These are phyloP conservation scores for Tricholoma flavovirens DNA, from an alignment of 768 basidiomycete genomes.

Conservation along the genomic window DNA sequence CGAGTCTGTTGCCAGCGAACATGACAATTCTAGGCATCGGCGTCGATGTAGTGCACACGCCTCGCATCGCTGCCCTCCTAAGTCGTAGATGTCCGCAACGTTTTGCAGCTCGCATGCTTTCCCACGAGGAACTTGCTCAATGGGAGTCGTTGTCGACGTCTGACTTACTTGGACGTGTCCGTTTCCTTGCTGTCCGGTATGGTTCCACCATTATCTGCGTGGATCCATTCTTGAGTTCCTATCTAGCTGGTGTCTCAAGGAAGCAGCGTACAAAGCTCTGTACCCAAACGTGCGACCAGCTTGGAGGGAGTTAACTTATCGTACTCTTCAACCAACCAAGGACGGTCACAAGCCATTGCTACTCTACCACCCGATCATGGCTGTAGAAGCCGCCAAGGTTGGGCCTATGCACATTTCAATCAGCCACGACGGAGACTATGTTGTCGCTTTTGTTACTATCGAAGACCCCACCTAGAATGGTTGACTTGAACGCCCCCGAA, in stretches of 20 bases:
- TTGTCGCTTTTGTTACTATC: conserved; percentile 61
- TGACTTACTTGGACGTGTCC: conserved; percentile 22
- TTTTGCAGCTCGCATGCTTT: conserved; percentile 62
- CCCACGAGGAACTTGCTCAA: conserved; percentile 39
- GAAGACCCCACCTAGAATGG: conserved; percentile 29
- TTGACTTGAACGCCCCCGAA: not conserved
- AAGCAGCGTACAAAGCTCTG: conserved; percentile 82
- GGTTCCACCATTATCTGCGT: conserved; percentile 12
- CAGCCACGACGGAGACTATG: conserved; percentile 79
- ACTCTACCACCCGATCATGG: conserved; percentile 36
- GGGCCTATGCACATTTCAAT: conserved; percentile 60
- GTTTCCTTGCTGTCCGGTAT: conserved; percentile 72
- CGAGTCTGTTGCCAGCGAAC: no score
- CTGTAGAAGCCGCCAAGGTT: conserved; percentile 13
- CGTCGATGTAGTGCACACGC: conserved; percentile 65
- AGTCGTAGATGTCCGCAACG: conserved; percentile 37
- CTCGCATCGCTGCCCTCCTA: conserved; percentile 56
- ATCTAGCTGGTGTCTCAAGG: conserved; percentile 75
- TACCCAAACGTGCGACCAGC: conserved; percentile 55
- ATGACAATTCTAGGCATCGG: conserved; percentile 74
- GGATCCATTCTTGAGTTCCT: conserved; percentile 2
- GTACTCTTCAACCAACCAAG: conserved; percentile 21
- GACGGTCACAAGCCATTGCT: conserved; percentile 29
- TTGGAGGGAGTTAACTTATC: conserved; percentile 72
- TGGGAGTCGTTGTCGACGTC: conserved; percentile 26